These are phyloP conservation scores for Fusarium mexicanum DNA, from an alignment of 2,329 filamentous ascomycete species.

Conservation along the genomic window DNA sequence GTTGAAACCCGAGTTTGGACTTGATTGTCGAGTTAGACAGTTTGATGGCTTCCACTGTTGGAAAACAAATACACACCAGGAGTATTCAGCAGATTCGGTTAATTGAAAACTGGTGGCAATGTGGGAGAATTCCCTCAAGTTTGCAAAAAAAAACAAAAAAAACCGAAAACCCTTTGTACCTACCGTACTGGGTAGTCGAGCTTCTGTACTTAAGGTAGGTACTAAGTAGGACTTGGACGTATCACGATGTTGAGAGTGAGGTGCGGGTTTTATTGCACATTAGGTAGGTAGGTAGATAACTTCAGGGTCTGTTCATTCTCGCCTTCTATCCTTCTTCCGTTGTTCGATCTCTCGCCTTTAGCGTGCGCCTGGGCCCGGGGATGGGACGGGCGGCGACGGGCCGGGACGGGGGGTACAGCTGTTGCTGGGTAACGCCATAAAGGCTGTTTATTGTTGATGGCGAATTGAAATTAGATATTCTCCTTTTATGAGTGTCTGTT, in stretches of 20 bases:
- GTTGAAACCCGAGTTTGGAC: slow-evolving; percentile 8
- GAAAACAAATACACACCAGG: neutral
- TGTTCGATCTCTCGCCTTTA: slow-evolving; percentile 14
- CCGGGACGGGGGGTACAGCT: slow-evolving; percentile 7
- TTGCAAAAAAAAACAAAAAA: no score
- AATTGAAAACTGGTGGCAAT: neutral
- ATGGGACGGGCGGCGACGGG: slow-evolving; percentile 23
- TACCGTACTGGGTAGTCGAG: neutral
- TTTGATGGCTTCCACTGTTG: neutral
- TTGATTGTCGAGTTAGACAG: neutral
- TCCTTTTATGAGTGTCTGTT: neutral
- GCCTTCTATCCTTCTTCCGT: neutral
- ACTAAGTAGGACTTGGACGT: neutral
- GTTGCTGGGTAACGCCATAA: slow-evolving; percentile 12
- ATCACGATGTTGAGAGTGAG: neutral
- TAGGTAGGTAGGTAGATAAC: neutral
- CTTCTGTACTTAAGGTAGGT: neutral
- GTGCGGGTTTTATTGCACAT: neutral
- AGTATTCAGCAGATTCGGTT: neutral
- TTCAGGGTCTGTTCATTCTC: slow-evolving; percentile 15
- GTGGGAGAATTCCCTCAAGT: no score
- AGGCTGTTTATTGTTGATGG: slow-evolving; percentile 24
- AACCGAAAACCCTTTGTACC: neutral
- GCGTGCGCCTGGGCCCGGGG: slow-evolving; percentile 16
- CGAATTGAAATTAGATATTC: slow-evolving; percentile 11